Evolutionary conservation across 106 monocot genomes (phyloP).

Genomic region (Phalaenopsis equestris): DNA sequence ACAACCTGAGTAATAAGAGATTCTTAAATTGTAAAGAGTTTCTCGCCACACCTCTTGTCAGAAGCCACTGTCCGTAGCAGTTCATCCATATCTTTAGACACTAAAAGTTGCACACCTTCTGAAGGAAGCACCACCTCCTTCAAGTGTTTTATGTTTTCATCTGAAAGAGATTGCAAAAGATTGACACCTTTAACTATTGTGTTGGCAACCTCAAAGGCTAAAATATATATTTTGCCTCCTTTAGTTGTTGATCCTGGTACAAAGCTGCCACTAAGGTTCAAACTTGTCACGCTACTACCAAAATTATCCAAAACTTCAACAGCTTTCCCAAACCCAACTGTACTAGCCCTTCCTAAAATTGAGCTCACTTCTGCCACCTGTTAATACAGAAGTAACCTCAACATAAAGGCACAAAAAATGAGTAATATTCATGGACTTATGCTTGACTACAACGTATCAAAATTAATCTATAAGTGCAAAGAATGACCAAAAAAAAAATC

Average conservation of each 20-base stretch:
- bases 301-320: slow-evolving; percentile 91
- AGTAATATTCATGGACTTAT: background rate
- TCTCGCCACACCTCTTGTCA: slow-evolving; percentile 64
- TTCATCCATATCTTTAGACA: slow-evolving; percentile 83
- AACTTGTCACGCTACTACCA: slow-evolving; percentile 91
- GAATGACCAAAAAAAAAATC: background rate
- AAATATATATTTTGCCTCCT: slow-evolving; percentile 70
- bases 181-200: slow-evolving; percentile 87
- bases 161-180: slow-evolving; percentile 78
- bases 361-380: slow-evolving; percentile 88
- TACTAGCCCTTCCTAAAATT: slow-evolving; percentile 73
- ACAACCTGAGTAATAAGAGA: background rate
- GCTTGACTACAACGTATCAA: background rate
- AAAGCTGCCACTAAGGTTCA: slow-evolving; percentile 58
- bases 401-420: background rate
- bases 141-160: slow-evolving; percentile 62
- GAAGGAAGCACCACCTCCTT: slow-evolving; percentile 78
- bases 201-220: slow-evolving; percentile 94
- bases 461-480: background rate
- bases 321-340: slow-evolving; percentile 79
- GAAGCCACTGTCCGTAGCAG: slow-evolving; percentile 60
- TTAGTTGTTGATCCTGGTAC: slow-evolving; percentile 54
- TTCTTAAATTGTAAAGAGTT: background rate
- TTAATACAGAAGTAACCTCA: background rate
- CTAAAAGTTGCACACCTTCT: slow-evolving; percentile 65